Conservation (phyloP, 2,329 filamentous ascomycete genomes). For the Monilinia fructicola region DNA sequence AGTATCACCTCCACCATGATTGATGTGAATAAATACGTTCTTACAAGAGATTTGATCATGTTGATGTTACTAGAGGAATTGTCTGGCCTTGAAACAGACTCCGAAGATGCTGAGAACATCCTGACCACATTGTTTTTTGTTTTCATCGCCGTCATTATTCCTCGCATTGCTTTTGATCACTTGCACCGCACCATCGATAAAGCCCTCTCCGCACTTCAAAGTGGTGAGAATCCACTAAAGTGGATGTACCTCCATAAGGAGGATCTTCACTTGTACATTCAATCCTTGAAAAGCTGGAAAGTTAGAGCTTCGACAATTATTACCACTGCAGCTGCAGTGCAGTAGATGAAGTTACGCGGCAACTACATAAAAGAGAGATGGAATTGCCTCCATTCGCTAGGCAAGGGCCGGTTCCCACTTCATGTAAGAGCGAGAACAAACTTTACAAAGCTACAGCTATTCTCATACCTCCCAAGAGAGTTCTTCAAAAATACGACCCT, state of each 20-base stretch:
- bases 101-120: conserved; percentile 19
- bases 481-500: not conserved
- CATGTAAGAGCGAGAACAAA: not conserved
- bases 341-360: not conserved
- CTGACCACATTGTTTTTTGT: conserved; percentile 26
- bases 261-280: conserved; percentile 2
- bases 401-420: not conserved
- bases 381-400: not conserved
- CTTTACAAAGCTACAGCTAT: not conserved
- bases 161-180: conserved; percentile 24
- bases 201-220: not conserved
- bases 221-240: not conserved
- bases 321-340: not conserved
- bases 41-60: conserved; percentile 25
- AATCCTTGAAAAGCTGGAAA: conserved; percentile 10
- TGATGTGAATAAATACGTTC: conserved; percentile 24
- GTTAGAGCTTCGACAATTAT: not conserved
- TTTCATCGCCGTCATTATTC: conserved; percentile 26
- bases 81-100: conserved; percentile 3
- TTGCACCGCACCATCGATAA: conserved; percentile 10
- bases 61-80: conserved; percentile 27
- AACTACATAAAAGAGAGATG: not conserved
- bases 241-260: conserved; percentile 23
- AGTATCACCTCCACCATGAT: conserved; percentile 27
- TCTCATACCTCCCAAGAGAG: not conserved